These are phyloP conservation scores for Mucor sp. DNA, from an alignment of 371 early-diverging fungal genomes.

Conservation along the genomic window DNA sequence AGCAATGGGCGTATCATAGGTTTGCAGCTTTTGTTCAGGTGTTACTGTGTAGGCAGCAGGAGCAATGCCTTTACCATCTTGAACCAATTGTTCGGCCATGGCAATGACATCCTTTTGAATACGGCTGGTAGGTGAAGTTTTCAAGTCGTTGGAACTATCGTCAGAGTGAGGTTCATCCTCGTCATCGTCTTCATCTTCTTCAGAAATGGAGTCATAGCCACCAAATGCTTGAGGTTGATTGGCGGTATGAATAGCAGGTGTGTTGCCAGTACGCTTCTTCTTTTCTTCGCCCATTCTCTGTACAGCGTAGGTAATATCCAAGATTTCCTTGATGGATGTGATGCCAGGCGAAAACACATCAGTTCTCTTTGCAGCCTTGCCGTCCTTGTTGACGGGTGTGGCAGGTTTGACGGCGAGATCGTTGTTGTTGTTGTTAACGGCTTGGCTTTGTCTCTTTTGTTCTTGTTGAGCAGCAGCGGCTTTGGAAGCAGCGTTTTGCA, in stretches of 20 bases:
- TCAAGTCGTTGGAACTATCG: neutral
- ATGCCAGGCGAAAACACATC: constrained; percentile 49
- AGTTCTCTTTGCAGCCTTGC: constrained; percentile 14
- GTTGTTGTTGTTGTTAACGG: constrained; percentile 8
- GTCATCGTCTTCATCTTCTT: constrained; percentile 28
- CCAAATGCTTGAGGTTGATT: constrained; percentile 5
- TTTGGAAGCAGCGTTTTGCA: constrained; percentile 26
- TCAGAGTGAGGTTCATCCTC: constrained; percentile 9
- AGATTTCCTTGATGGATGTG: constrained; percentile 51
- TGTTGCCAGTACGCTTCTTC: constrained; percentile 21
- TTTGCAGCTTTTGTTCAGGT: constrained; percentile 11
- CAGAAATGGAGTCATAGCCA: constrained; percentile 25
- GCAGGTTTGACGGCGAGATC: neutral
- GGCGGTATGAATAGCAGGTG: neutral
- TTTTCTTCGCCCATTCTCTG: constrained; percentile 62
- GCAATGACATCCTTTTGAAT: constrained; percentile 28
- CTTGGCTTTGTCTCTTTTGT: constrained; percentile 29
- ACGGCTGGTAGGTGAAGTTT: constrained; percentile 1
- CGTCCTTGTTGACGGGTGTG: neutral
- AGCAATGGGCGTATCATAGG: constrained; percentile 15
- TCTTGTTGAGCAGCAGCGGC: constrained; percentile 22
- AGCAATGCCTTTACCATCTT: constrained; percentile 30
- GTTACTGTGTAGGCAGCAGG: constrained; percentile 19
- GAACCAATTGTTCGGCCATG: constrained; percentile 32
- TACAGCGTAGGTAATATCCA: constrained; percentile 58